A percentile compares a stretch with the other conserved stretches of the same genome.
phyloP scores from a whole-genome alignment of 768 basidiomycete species.

The Cantharellus cinnabarinus region DNA sequence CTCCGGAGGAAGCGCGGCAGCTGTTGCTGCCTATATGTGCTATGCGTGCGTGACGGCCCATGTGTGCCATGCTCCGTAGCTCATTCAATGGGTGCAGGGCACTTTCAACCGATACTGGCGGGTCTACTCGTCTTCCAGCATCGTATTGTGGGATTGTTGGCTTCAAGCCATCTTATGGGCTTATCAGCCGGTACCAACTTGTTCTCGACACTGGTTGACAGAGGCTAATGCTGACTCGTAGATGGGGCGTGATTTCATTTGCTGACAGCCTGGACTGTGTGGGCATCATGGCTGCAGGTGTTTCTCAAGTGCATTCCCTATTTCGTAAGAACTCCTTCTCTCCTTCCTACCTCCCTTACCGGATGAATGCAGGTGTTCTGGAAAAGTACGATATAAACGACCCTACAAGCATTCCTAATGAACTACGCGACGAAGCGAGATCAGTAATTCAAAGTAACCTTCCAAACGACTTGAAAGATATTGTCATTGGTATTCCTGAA shows the following conservation, averaged over 20 bases:
- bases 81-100: slow-evolving; percentile 31
- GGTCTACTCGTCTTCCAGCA: slow-evolving; percentile 81
- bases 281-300: slow-evolving; percentile 47
- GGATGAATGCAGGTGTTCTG: slow-evolving; percentile 19
- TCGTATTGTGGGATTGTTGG: slow-evolving; percentile 86
- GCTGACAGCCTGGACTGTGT: slow-evolving; percentile 94
- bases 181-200: slow-evolving; percentile 54
- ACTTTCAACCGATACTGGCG: slow-evolving; percentile 86
- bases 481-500: slow-evolving; percentile 37
- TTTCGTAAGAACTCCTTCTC: slow-evolving; percentile 34
- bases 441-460: slow-evolving; percentile 8
- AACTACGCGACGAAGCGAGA: slow-evolving; percentile 19
- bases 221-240: slow-evolving; percentile 13
- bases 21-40: slow-evolving; percentile 70
- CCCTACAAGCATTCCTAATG: slow-evolving; percentile 41
- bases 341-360: not conserved
- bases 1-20: slow-evolving; percentile 88
- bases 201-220: not conserved
- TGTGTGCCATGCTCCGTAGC: not conserved
- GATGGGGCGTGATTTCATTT: slow-evolving; percentile 82
- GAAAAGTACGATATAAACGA: slow-evolving; percentile 46
- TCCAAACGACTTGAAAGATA: not conserved
- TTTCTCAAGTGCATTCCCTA: slow-evolving; percentile 28
- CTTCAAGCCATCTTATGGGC: slow-evolving; percentile 85
- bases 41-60: slow-evolving; percentile 39